These are phyloP conservation scores for Prunus armeniaca DNA, from an alignment of 306 rosid species.

Conservation along the genomic window DNA sequence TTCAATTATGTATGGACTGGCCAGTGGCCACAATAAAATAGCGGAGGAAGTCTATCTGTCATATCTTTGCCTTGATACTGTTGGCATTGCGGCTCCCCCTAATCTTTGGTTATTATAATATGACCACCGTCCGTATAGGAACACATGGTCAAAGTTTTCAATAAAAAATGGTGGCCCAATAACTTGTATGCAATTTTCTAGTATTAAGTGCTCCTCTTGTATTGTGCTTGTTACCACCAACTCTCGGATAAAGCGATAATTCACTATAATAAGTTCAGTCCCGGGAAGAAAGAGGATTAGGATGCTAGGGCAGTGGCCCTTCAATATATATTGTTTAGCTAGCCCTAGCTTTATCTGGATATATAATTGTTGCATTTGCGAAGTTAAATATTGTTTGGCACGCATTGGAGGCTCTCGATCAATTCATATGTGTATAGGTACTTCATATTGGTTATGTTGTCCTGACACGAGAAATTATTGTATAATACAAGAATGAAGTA, in stretches of 20 bases:
- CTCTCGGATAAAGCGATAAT: background rate
- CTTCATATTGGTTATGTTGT: background rate
- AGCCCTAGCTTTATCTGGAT: background rate
- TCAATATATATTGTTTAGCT: background rate
- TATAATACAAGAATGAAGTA: no score
- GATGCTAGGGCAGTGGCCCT: background rate
- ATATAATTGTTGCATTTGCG: background rate
- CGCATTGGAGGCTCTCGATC: background rate
- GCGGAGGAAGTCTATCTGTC: background rate
- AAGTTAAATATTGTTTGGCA: background rate
- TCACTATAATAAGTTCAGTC: background rate
- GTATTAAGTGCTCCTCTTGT: background rate
- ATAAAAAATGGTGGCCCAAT: background rate
- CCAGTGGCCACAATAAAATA: no score
- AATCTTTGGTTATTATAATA: background rate
- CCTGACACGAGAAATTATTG: no score
- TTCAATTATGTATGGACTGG: background rate
- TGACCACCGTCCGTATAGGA: constrained; percentile 9
- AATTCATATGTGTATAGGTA: no score
- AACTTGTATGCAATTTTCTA: background rate
- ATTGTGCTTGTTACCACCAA: background rate
- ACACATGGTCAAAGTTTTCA: background rate
- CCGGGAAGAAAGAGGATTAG: background rate
- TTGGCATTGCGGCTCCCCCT: constrained; percentile 20
- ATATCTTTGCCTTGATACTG: constrained; percentile 26